Base-by-base conservation (phyloP, 1,284 basidiomycete genomes). In the Meira miltonrushii region DNA sequence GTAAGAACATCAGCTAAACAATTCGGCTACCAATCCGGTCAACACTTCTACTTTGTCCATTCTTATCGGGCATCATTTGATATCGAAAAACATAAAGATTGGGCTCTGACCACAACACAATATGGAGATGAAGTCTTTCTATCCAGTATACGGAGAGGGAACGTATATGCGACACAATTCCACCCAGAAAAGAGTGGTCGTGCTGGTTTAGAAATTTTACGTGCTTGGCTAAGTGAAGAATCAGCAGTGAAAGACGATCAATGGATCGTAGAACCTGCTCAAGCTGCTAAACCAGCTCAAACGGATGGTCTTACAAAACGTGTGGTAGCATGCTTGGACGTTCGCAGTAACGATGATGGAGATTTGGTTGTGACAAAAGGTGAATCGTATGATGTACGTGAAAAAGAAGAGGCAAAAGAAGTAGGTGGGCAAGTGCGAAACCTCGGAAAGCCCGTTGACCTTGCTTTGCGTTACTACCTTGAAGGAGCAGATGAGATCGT, bases 331-430 rank as follows among this genome's bases (percentile, higher is more conserved):
- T 98, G 95, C 79, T 87, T 99, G 84, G 95, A 99, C 79, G 94
- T 99, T 38, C 87, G 95, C 46, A 86, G 91, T 40, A 98, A 98
- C 81, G 95, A 99, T 78, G 80, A 87, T 37, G 95, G 95, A 48
- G 95, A 99, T 79, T 86, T 99, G 54, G 93, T 99, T 59, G 95
- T 99, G 1, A 99, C 95, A 52, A 99, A 99, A 81, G 95, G 95
- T 57, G 95, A 99, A 80, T 93, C 95, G 77, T 99, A 99, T 81
- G 92, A 97, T 75, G 94, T 97, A 13, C 89, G 94, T 58, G 94
- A 97, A 79, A 71, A 75, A 53, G 65, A 65, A 17, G 21, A 53
- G 15, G 19, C 12, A 23, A 17, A 40, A 15, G 38, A 53, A 19
- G 38, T 39, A 15, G 17, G 39, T 17, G 38, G 39, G 2, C 50